Conservation (phyloP, 768 basidiomycete genomes). For the Amanita pallidorosea region DNA sequence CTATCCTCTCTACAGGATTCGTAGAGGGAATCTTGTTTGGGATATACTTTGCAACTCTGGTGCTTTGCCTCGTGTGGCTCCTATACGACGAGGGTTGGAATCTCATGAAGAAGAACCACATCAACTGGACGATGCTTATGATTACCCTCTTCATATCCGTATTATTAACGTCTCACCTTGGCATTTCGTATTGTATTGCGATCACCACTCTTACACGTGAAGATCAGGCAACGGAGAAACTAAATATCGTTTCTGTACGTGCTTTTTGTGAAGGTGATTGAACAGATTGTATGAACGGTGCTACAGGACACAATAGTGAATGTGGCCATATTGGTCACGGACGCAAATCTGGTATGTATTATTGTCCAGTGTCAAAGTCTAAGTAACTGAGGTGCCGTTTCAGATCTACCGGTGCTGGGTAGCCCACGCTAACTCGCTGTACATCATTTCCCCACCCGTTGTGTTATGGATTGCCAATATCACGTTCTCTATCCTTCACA, state of each 20-base stretch:
- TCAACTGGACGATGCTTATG: background rate
- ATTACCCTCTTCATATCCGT: background rate
- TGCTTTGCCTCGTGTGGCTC: background rate
- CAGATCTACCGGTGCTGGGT: background rate
- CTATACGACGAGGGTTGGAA: background rate
- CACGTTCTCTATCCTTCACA: background rate
- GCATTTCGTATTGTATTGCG: background rate
- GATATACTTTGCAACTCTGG: background rate
- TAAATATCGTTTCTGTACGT: background rate
- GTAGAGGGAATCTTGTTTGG: background rate
- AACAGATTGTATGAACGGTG: background rate
- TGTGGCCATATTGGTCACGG: background rate
- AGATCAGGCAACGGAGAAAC: background rate
- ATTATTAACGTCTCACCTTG: background rate
- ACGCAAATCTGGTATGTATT: background rate
- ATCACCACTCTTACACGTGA: background rate
- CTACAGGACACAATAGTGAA: background rate
- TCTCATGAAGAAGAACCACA: background rate
- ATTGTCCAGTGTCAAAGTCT: background rate
- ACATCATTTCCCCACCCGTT: background rate
- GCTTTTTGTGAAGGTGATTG: background rate
- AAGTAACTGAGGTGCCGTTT: background rate
- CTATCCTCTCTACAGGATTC: background rate
- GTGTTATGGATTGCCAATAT: background rate
- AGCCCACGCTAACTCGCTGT: background rate